phyloP scores from a whole-genome alignment of 2,329 filamentous ascomycete species.

The Ascochyta rabiei region DNA sequence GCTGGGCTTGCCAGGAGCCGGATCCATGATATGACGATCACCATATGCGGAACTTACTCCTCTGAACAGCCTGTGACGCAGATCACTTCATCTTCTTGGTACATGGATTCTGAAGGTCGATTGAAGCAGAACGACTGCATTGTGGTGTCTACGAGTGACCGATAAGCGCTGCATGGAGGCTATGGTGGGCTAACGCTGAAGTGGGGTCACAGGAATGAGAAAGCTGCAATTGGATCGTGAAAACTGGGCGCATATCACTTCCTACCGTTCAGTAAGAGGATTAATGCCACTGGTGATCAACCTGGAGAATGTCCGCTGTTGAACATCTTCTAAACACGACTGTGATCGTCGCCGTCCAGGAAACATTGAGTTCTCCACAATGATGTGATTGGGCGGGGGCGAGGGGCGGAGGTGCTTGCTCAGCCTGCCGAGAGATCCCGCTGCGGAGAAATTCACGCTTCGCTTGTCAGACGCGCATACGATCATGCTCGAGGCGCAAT shows the following conservation, averaged over 20 bases:
- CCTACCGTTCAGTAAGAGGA: slow-evolving; percentile 2
- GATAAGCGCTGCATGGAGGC: slow-evolving; percentile 9
- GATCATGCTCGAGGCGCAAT: slow-evolving; percentile 4
- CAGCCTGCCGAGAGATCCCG: slow-evolving; percentile 27
- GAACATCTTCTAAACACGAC: slow-evolving; percentile 10
- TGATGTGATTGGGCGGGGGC: slow-evolving; percentile 20
- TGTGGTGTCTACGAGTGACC: neutral
- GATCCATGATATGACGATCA: neutral
- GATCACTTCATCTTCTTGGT: neutral
- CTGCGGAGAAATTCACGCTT: slow-evolving; percentile 20
- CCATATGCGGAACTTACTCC: neutral
- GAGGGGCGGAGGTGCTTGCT: slow-evolving; percentile 20
- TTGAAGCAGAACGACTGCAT: neutral
- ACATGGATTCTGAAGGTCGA: neutral
- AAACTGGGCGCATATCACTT: slow-evolving; percentile 14
- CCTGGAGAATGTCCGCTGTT: slow-evolving; percentile 4
- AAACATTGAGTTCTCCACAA: slow-evolving; percentile 16
- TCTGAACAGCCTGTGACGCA: neutral
- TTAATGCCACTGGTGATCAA: slow-evolving; percentile 1
- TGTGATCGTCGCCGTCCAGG: slow-evolving; percentile 16
- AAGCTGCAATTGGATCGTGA: slow-evolving; percentile 10
- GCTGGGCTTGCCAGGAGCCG: neutral
- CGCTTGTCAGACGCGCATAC: slow-evolving; percentile 14
- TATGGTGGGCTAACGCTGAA: slow-evolving; percentile 12
- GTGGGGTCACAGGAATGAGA: neutral